A percentile compares a stretch with the other conserved stretches of the same genome.
These are phyloP conservation scores for Leccinum obscurum DNA, from an alignment of 768 basidiomycete species.

Conservation along the genomic window DNA sequence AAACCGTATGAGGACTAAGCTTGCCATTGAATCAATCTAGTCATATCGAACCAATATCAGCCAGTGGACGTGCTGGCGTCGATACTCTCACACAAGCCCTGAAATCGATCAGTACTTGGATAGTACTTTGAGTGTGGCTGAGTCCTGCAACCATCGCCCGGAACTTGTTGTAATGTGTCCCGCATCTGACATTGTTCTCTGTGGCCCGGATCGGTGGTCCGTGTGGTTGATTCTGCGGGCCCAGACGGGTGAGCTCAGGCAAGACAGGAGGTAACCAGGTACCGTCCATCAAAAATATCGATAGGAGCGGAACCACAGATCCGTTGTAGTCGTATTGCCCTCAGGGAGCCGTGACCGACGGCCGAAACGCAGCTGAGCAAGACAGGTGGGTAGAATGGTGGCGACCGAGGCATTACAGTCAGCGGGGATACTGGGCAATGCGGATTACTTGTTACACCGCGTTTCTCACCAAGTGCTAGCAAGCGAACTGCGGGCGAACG, in stretches of 20 bases:
- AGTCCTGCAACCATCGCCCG: not conserved
- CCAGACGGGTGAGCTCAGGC: not conserved
- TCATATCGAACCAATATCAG: not conserved
- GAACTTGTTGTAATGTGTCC: not conserved
- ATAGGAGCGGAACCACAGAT: not conserved
- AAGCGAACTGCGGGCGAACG: not conserved
- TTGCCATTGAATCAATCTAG: not conserved
- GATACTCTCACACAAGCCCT: not conserved
- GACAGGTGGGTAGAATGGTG: not conserved
- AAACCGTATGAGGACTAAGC: not conserved
- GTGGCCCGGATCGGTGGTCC: not conserved
- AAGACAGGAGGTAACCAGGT: not conserved
- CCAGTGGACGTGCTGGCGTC: not conserved
- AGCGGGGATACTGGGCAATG: not conserved
- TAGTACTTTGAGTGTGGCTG: not conserved
- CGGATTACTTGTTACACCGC: not conserved
- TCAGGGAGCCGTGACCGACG: not conserved
- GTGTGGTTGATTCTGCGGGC: not conserved
- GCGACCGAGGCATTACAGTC: conserved; percentile 1
- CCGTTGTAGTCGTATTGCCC: not conserved
- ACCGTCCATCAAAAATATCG: not conserved
- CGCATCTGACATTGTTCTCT: not conserved
- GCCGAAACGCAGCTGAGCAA: conserved; percentile 6
- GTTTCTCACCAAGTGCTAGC: not conserved
- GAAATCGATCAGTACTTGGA: not conserved